These are phyloP conservation scores for Ophiosphaerella narmari DNA, from an alignment of 2,329 filamentous ascomycete genomes.

Conservation along the genomic window DNA sequence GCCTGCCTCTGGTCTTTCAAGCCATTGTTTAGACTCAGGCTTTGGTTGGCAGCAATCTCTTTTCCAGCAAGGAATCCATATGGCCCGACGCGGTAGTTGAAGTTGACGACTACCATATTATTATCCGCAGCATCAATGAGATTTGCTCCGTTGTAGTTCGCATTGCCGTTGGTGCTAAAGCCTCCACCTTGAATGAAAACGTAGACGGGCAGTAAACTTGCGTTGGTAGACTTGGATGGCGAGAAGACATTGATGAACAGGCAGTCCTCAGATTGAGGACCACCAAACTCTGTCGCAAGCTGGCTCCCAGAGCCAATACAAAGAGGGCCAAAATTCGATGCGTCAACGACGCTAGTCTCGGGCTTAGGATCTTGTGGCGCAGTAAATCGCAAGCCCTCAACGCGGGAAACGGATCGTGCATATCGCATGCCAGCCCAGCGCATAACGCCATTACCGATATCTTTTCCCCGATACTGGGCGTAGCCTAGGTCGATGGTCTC, in stretches of 20 bases:
- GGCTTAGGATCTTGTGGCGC: conserved; percentile 66
- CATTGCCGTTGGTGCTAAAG: conserved; percentile 43
- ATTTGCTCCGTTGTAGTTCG: conserved; percentile 41
- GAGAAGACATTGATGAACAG: conserved; percentile 48
- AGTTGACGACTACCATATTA: conserved; percentile 46
- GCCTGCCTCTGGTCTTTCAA: conserved; percentile 45
- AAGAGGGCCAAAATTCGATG: conserved; percentile 46
- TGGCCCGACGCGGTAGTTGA: conserved; percentile 48
- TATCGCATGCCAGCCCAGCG: conserved; percentile 78
- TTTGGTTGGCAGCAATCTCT: conserved; percentile 32
- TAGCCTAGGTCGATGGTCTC: conserved; percentile 67
- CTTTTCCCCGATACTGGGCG: conserved; percentile 65
- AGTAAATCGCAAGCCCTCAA: conserved; percentile 59
- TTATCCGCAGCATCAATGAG: conserved; percentile 38
- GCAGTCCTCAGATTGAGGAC: conserved; percentile 45
- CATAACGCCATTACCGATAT: conserved; percentile 62
- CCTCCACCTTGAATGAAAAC: conserved; percentile 50
- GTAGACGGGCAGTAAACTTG: conserved; percentile 44
- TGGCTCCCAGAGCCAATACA: conserved; percentile 36
- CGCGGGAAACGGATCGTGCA: conserved; percentile 52
- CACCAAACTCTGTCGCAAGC: conserved; percentile 33
- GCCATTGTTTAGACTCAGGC: conserved; percentile 43
- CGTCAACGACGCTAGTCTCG: conserved; percentile 55
- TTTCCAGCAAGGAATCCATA: conserved; percentile 46
- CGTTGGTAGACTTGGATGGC: conserved; percentile 39